phyloP scores from a whole-genome alignment of 306 rosid genomes.

The Fagus sylvatica region DNA sequence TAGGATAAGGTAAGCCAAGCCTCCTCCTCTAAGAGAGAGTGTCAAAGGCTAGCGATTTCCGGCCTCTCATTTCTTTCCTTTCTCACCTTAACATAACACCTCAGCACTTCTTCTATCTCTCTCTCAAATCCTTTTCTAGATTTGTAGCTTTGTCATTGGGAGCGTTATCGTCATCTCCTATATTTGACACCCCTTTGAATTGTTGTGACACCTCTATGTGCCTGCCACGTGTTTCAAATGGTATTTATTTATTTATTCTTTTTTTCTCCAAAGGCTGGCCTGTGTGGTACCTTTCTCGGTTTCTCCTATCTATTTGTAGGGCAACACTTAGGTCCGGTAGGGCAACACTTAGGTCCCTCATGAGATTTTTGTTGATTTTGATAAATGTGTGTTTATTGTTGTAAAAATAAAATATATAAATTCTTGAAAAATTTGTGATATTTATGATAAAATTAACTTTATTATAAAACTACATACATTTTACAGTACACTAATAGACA shows the following conservation, averaged over 20 bases:
- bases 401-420: no score
- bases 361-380: no score
- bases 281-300: not conserved
- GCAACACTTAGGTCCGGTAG: no score
- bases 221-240: not conserved
- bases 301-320: no score
- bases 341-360: no score
- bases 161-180: not conserved
- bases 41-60: slow-evolving; percentile 53
- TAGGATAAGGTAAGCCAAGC: slow-evolving; percentile 84
- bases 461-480: no score
- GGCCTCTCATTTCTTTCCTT: slow-evolving; percentile 61
- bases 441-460: no score
- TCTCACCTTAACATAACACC: slow-evolving; percentile 19
- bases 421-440: no score
- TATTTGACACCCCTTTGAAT: not conserved
- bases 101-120: slow-evolving; percentile 30
- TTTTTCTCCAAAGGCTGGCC: not conserved
- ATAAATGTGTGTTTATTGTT: no score
- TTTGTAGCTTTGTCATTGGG: not conserved
- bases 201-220: not conserved
- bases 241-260: no score
- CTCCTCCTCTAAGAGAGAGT: slow-evolving; percentile 21
- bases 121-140: not conserved
- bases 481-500: no score